phyloP scores from a whole-genome alignment of 2,329 filamentous ascomycete species.

The Aspergillus quadrilineatus region DNA sequence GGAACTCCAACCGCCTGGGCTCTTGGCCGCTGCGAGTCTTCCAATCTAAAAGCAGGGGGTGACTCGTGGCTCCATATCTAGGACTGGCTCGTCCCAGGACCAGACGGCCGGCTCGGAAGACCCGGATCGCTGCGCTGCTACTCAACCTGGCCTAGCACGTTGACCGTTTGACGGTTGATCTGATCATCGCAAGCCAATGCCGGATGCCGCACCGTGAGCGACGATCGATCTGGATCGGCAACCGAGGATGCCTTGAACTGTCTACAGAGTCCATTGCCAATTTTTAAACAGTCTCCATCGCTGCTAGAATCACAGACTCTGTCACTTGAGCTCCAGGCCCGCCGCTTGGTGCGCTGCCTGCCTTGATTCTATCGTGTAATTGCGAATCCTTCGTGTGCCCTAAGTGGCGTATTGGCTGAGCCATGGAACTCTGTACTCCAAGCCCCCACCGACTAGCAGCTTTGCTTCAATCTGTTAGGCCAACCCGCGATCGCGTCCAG shows the following conservation, averaged over 20 bases:
- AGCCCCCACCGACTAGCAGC: background rate
- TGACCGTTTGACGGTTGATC: background rate
- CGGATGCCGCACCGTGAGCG: background rate
- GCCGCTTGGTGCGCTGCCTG: background rate
- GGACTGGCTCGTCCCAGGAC: too few species aligned
- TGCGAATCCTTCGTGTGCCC: background rate
- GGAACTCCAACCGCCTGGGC: too few species aligned
- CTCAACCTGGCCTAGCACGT: background rate
- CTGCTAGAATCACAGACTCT: background rate
- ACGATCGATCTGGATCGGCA: background rate
- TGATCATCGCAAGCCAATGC: too few species aligned
- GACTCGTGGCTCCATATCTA: too few species aligned
- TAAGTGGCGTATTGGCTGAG: background rate
- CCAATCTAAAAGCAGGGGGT: too few species aligned
- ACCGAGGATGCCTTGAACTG: background rate
- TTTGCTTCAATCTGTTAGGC: background rate
- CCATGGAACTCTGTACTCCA: background rate
- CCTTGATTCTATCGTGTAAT: background rate
- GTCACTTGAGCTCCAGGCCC: too few species aligned
- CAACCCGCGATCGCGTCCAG: background rate
- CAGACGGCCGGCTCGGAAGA: background rate
- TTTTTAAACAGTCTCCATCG: background rate
- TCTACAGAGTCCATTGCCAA: background rate
- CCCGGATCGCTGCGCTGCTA: background rate
- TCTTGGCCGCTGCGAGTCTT: too few species aligned